Evolutionary conservation across 441 rosid genomes (phyloP).

Genomic region (Capsella rubella): DNA sequence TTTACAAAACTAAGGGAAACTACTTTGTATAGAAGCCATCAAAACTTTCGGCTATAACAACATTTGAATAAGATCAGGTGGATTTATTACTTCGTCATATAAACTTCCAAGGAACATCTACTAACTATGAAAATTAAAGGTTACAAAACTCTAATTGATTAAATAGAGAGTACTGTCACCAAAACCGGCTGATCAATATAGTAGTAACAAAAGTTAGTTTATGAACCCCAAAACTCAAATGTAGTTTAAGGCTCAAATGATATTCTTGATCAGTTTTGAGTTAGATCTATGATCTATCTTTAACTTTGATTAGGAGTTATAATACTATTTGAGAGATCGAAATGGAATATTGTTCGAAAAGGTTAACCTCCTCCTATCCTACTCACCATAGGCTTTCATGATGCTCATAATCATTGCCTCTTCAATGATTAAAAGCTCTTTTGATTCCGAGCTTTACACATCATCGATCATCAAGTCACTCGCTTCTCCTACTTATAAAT

Average conservation of each 20-base stretch:
- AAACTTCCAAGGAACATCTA: slow-evolving; percentile 7
- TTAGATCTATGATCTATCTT: slow-evolving; percentile 27
- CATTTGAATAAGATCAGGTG: not conserved
- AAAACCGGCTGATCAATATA: not conserved
- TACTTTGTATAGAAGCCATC: not conserved
- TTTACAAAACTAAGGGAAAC: not conserved
- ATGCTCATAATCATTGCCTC: slow-evolving; percentile 62
- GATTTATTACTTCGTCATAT: not conserved
- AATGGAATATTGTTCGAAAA: slow-evolving; percentile 22
- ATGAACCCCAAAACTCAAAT: not conserved
- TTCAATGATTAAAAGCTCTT: slow-evolving; percentile 55
- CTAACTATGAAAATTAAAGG: not conserved
- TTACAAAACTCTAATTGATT: not conserved
- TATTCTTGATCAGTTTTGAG: slow-evolving; percentile 15
- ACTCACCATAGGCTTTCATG: slow-evolving; percentile 45
- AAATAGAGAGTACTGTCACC: not conserved
- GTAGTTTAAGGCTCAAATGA: not conserved
- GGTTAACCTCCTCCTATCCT: slow-evolving; percentile 22
- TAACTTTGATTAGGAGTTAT: slow-evolving; percentile 7
- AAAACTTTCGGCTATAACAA: not conserved
- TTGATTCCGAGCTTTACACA: slow-evolving; percentile 46
- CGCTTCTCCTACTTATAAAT: slow-evolving; percentile 33
- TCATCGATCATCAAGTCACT: slow-evolving; percentile 33
- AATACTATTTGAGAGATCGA: slow-evolving; percentile 22
- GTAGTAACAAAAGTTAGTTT: no score